These are phyloP conservation scores for Yamadazyma atmosphaerica DNA, from an alignment of 1,139 yeast species.

Conservation along the genomic window DNA sequence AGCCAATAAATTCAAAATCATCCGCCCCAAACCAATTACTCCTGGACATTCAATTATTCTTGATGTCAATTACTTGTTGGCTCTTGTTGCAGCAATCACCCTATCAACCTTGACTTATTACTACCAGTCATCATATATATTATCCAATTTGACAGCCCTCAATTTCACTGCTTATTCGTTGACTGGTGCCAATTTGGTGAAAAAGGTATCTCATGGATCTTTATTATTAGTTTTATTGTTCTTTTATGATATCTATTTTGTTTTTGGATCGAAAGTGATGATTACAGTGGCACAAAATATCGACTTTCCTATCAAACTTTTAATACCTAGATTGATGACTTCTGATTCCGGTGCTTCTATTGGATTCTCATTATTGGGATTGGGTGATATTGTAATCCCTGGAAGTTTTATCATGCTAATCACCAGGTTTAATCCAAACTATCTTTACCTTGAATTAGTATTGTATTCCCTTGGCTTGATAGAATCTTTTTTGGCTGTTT, in stretches of 20 bases:
- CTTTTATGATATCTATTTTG: slow-evolving; percentile 65
- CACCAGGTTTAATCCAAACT: slow-evolving; percentile 48
- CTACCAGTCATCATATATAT: slow-evolving; percentile 19
- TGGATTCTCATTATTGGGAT: slow-evolving; percentile 42
- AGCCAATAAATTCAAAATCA: slow-evolving; percentile 9
- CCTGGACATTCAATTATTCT: slow-evolving; percentile 23
- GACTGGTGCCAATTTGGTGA: background rate
- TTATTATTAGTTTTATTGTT: slow-evolving; percentile 31
- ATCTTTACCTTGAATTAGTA: slow-evolving; percentile 42
- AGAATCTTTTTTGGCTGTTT: slow-evolving; percentile 41
- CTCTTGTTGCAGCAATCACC: slow-evolving; percentile 21
- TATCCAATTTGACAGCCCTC: slow-evolving; percentile 33
- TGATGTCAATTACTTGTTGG: slow-evolving; percentile 31
- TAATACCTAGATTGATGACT: slow-evolving; percentile 36
- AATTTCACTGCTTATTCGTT: slow-evolving; percentile 24
- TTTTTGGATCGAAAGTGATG: slow-evolving; percentile 64
- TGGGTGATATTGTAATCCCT: slow-evolving; percentile 65
- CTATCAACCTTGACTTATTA: slow-evolving; percentile 20
- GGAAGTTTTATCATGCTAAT: slow-evolving; percentile 51
- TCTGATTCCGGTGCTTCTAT: slow-evolving; percentile 4
- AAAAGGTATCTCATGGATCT: slow-evolving; percentile 1
- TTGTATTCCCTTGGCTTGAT: slow-evolving; percentile 48
- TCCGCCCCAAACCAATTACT: slow-evolving; percentile 19
- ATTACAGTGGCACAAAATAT: slow-evolving; percentile 57
- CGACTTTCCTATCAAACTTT: slow-evolving; percentile 57